A percentile compares a stretch with the other conserved stretches of the same genome.
Evolutionary conservation across 1,139 yeast genomes (phyloP).

Genomic region (Sugiyamaella neomexicana): DNA sequence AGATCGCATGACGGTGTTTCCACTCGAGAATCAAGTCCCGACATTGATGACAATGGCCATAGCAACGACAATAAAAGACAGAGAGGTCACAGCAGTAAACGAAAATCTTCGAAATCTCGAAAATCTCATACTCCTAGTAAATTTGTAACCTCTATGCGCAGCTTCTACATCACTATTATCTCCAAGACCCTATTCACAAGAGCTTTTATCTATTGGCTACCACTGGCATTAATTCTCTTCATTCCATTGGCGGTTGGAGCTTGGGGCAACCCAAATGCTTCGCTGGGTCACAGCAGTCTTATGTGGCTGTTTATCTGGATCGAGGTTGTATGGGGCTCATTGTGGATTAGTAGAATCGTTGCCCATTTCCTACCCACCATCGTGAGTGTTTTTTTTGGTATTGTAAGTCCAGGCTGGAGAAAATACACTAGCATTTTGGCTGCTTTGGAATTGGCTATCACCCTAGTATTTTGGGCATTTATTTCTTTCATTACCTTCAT

Average conservation of each 20-base stretch:
- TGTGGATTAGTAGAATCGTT: slow-evolving; percentile 40
- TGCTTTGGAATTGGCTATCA: slow-evolving; percentile 42
- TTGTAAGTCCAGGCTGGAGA: slow-evolving; percentile 40
- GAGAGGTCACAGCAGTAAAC: slow-evolving; percentile 20
- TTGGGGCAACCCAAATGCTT: slow-evolving; percentile 38
- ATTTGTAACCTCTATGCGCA: slow-evolving; percentile 32
- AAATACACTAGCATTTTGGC: slow-evolving; percentile 39
- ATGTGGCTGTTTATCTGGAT: slow-evolving; percentile 47
- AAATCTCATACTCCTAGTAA: slow-evolving; percentile 17
- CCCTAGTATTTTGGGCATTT: slow-evolving; percentile 40
- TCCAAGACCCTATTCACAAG: slow-evolving; percentile 39
- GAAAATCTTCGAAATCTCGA: slow-evolving; percentile 12
- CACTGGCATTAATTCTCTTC: slow-evolving; percentile 42
- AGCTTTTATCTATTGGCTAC: slow-evolving; percentile 42
- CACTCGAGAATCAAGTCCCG: slow-evolving; percentile 19
- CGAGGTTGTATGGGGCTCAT: slow-evolving; percentile 46
- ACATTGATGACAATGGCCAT: slow-evolving; percentile 18
- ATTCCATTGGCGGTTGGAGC: slow-evolving; percentile 45
- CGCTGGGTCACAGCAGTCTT: slow-evolving; percentile 40
- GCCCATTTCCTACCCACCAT: slow-evolving; percentile 41
- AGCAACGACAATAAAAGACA: slow-evolving; percentile 20
- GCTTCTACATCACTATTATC: slow-evolving; percentile 32
- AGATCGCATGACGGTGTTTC: slow-evolving; percentile 18
- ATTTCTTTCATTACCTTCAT: slow-evolving; percentile 42
- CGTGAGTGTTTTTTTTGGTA: slow-evolving; percentile 36